phyloP scores from a whole-genome alignment of 164 flowering plant genomes.

The Saururus chinensis region DNA sequence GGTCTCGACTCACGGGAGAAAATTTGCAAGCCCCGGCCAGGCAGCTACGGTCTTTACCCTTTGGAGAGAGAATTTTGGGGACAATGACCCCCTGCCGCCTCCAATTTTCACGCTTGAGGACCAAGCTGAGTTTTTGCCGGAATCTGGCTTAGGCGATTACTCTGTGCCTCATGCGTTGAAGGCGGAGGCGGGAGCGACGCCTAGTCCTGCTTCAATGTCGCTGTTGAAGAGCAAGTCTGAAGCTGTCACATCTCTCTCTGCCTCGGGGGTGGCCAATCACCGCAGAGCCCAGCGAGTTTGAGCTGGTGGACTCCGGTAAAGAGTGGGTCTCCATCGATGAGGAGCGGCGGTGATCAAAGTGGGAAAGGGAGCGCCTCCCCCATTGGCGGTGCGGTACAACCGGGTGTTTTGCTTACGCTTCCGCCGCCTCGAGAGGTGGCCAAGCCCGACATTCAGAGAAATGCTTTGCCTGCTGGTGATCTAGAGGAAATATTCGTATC shows the following conservation, averaged over 20 bases:
- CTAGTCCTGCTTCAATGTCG: conserved; percentile 35
- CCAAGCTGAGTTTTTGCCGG: conserved; percentile 79
- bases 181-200: conserved; percentile 42
- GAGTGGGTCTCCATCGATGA: conserved; percentile 16
- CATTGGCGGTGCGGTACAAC: conserved; percentile 79
- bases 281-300: conserved; percentile 38
- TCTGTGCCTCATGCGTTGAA: conserved; percentile 57
- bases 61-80: conserved; percentile 77
- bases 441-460: conserved; percentile 78
- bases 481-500: no score
- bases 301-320: conserved; percentile 82
- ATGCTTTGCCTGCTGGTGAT: conserved; percentile 38
- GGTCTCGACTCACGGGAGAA: conserved; percentile 47
- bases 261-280: conserved; percentile 32
- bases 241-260: conserved; percentile 47
- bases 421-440: conserved; percentile 94
- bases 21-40: conserved; percentile 75
- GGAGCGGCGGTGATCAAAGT: conserved; percentile 26
- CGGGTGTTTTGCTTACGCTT: conserved; percentile 70
- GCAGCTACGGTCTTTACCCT: conserved; percentile 94
- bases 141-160: conserved; percentile 61
- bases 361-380: conserved; percentile 79
- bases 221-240: conserved; percentile 50
- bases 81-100: conserved; percentile 90
- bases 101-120: conserved; percentile 83